phyloP scores from a whole-genome alignment of 140 eudicot species.

The Stevia rebaudiana region DNA sequence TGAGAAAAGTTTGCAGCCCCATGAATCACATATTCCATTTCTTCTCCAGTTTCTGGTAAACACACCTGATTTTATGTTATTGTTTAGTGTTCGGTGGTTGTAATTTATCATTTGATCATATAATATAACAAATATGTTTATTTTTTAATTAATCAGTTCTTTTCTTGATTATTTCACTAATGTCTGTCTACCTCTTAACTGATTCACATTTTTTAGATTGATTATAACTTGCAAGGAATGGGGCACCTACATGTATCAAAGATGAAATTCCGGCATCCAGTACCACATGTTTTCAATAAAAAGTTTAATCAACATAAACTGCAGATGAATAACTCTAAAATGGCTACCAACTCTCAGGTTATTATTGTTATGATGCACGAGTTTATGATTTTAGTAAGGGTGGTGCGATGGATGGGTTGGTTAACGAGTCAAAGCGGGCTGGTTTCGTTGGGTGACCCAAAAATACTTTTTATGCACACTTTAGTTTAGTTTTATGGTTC shows the following conservation, averaged over 20 bases:
- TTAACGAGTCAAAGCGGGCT: neutral
- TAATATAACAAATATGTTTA: conserved; percentile 1
- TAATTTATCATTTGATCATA: neutral
- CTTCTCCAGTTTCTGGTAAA: conserved; percentile 92
- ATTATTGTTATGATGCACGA: conserved; percentile 3
- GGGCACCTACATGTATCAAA: conserved; percentile 90
- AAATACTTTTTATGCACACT: neutral
- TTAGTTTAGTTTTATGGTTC: neutral
- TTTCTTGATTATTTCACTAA: conserved; percentile 4
- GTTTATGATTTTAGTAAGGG: conserved; percentile 7
- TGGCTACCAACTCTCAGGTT: conserved; percentile 51
- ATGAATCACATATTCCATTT: conserved; percentile 94
- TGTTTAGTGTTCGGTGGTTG: conserved; percentile 9
- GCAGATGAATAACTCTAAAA: conserved; percentile 17
- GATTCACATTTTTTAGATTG: conserved; percentile 40
- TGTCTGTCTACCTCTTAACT: neutral
- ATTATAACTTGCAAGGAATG: conserved; percentile 93
- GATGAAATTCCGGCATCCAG: conserved; percentile 83
- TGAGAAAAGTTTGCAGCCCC: conserved; percentile 78
- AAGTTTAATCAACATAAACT: conserved; percentile 30
- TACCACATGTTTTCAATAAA: conserved; percentile 44
- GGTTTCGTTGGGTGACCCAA: neutral
- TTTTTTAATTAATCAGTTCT: neutral
- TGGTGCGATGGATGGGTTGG: conserved; percentile 5
- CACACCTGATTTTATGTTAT: conserved; percentile 16